Percentiles rank a stretch among this genome's conserved stretches.
phyloP scores from a whole-genome alignment of 805 yeast genomes.

The Starmerella vitae region DNA sequence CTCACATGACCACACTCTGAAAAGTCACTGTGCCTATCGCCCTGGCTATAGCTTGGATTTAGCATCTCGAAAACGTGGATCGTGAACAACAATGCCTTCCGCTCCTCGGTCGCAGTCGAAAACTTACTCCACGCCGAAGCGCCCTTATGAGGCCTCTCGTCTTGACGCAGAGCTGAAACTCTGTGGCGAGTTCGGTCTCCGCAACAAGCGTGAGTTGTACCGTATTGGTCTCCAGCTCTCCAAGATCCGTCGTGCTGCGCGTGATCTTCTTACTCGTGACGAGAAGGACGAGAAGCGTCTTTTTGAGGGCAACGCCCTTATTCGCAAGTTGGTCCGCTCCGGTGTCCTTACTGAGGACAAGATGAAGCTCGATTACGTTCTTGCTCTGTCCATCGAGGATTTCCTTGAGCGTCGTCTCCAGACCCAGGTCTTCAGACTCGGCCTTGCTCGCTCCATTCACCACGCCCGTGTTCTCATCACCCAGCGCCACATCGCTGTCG shows the following conservation, averaged over 20 bases:
- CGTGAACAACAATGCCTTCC: constrained; percentile 22
- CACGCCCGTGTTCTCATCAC: constrained; percentile 98
- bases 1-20: background rate
- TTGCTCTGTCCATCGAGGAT: constrained; percentile 95
- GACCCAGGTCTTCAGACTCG: constrained; percentile 99
- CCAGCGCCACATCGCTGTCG: constrained; percentile 99
- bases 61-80: constrained; percentile 12
- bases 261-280: constrained; percentile 98
- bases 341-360: constrained; percentile 99
- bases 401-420: constrained; percentile 99
- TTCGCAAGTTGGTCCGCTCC: constrained; percentile 97
- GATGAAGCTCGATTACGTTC: constrained; percentile 99
- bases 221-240: constrained; percentile 99
- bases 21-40: background rate
- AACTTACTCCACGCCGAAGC: constrained; percentile 99
- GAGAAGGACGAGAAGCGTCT: constrained; percentile 99
- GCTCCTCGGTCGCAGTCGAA: constrained; percentile 95
- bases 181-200: constrained; percentile 99
- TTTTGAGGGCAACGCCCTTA: constrained; percentile 99
- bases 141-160: constrained; percentile 99
- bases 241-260: constrained; percentile 99
- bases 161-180: constrained; percentile 97
- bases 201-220: constrained; percentile 99
- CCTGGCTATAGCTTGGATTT: background rate
- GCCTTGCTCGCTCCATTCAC: constrained; percentile 98